Evolutionary conservation across 2,329 filamentous ascomycete genomes (phyloP).

Genomic region (Biscogniauxia mediterranea): DNA sequence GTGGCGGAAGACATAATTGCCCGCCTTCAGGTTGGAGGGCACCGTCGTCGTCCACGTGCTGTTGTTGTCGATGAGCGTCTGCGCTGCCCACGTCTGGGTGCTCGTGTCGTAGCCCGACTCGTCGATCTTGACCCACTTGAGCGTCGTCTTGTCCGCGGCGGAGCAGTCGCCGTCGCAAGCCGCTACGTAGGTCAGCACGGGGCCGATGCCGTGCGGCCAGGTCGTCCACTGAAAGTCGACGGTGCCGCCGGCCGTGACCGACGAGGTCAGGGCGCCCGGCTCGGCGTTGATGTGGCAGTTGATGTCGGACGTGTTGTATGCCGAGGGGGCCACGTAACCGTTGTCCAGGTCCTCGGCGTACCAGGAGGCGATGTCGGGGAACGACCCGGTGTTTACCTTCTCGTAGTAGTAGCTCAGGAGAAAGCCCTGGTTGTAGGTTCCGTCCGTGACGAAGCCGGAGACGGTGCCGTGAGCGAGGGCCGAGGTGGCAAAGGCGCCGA

Average conservation of each 20-base stretch:
- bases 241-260: slow-evolving; percentile 26
- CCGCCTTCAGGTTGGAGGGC: slow-evolving; percentile 38
- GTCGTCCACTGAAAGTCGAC: slow-evolving; percentile 32
- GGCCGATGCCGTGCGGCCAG: slow-evolving; percentile 34
- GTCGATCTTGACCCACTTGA: slow-evolving; percentile 32
- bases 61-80: slow-evolving; percentile 45
- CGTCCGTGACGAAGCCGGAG: slow-evolving; percentile 14
- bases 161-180: slow-evolving; percentile 19
- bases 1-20: slow-evolving; percentile 49
- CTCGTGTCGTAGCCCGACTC: slow-evolving; percentile 25
- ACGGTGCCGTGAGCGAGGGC: slow-evolving; percentile 10
- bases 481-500: slow-evolving; percentile 7
- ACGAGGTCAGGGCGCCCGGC: slow-evolving; percentile 23
- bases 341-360: slow-evolving; percentile 34
- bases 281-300: slow-evolving; percentile 36
- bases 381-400: slow-evolving; percentile 1
- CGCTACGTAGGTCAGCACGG: slow-evolving; percentile 36
- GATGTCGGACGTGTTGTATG: slow-evolving; percentile 34
- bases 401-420: slow-evolving; percentile 14
- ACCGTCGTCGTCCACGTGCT: slow-evolving; percentile 45
- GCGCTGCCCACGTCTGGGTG: slow-evolving; percentile 32
- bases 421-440: slow-evolving; percentile 15
- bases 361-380: slow-evolving; percentile 16
- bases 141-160: slow-evolving; percentile 3
- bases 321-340: slow-evolving; percentile 38